Evolutionary conservation across 106 monocot genomes (phyloP).

Genomic region (Acorus gramineus): DNA sequence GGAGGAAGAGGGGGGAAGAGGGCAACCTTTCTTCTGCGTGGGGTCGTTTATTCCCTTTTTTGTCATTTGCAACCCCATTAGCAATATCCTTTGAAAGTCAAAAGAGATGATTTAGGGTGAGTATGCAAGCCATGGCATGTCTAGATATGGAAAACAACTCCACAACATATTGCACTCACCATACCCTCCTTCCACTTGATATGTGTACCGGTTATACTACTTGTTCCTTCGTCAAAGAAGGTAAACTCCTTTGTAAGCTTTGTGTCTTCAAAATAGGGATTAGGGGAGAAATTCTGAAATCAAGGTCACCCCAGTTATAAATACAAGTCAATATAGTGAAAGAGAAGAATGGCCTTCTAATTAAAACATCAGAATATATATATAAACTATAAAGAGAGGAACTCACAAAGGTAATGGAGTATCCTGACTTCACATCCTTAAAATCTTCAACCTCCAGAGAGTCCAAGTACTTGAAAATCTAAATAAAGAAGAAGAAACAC

Average conservation of each 20-base stretch:
- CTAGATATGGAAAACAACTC: neutral
- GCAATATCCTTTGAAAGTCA: constrained; percentile 32
- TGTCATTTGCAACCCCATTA: constrained; percentile 43
- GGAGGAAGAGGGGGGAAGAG: neutral
- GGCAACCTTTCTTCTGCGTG: constrained; percentile 54
- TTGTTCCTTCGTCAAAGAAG: constrained; percentile 54
- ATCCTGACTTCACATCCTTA: constrained; percentile 85
- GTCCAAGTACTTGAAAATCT: constrained; percentile 75
- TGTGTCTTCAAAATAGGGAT: constrained; percentile 72
- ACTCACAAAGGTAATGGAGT: constrained; percentile 77
- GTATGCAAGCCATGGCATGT: neutral
- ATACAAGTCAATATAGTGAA: neutral
- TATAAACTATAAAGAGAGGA: neutral
- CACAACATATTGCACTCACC: constrained; percentile 25
- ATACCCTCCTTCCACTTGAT: constrained; percentile 90
- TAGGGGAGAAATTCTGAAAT: constrained; percentile 55
- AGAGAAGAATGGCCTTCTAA: neutral
- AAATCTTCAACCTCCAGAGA: constrained; percentile 88
- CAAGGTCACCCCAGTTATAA: neutral
- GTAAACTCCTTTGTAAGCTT: constrained; percentile 60
- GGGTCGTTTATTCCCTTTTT: constrained; percentile 49
- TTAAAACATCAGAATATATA: neutral
- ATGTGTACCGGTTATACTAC: constrained; percentile 46
- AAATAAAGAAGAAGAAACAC: constrained; percentile 4
- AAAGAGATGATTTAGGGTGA: neutral